These are phyloP conservation scores for Teratosphaeria zuluensis DNA, from an alignment of 2,329 filamentous ascomycete genomes.

Conservation along the genomic window DNA sequence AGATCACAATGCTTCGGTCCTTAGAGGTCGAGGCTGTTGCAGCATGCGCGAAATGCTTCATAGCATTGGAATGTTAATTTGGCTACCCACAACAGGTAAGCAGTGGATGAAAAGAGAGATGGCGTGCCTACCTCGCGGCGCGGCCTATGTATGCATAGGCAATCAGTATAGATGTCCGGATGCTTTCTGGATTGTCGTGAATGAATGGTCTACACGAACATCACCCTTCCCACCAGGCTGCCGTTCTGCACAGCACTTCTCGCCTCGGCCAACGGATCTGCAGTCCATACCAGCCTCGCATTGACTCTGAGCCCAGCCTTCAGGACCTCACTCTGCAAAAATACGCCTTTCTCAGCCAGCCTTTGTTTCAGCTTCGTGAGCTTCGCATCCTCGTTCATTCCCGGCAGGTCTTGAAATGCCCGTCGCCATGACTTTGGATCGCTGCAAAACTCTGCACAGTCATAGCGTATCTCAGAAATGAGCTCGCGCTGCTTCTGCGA, in stretches of 20 bases:
- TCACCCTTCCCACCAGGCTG: conserved; percentile 2
- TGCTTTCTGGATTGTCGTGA: not conserved
- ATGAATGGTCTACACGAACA: not conserved
- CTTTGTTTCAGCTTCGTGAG: not conserved
- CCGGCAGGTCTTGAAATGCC: conserved; percentile 3
- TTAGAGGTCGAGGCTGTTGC: no score
- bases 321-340: conserved; percentile 1
- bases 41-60: no score
- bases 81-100: not conserved
- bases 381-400: conserved; percentile 3
- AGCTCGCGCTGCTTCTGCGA: not conserved
- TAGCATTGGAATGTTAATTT: not conserved
- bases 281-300: conserved; percentile 1
- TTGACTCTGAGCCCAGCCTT: conserved; percentile 2
- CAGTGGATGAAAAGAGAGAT: not conserved
- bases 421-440: not conserved
- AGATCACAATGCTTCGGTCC: no score
- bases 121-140: not conserved
- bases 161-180: not conserved
- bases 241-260: conserved; percentile 1
- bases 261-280: conserved; percentile 1
- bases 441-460: not conserved
- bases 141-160: not conserved
- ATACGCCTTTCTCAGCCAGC: conserved; percentile 1
- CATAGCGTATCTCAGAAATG: conserved; percentile 2